These are phyloP conservation scores for Ophiocordyceps camponoti-saundersi DNA, from an alignment of 2,329 filamentous ascomycete genomes.

Conservation along the genomic window DNA sequence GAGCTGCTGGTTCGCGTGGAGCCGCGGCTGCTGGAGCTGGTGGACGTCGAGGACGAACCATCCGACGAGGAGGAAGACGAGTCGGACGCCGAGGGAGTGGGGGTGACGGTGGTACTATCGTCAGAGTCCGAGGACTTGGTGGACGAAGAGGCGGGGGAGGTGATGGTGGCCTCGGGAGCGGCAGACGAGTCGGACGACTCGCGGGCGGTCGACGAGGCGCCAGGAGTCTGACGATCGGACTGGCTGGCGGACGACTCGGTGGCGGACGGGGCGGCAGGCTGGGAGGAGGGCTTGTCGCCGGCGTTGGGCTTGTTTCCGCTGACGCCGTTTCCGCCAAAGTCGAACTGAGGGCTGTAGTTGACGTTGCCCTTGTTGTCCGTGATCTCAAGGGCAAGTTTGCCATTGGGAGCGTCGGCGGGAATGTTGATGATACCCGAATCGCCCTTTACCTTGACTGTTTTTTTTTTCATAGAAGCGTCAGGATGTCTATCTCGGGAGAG, in stretches of 20 bases:
- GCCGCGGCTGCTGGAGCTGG: not conserved
- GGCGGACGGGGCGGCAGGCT: not conserved
- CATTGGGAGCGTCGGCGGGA: constrained; percentile 1
- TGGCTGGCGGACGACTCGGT: not conserved
- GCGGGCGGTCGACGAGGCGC: not conserved
- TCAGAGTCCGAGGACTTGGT: not conserved
- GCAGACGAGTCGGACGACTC: not conserved
- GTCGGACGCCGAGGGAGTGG: not conserved
- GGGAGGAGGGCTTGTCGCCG: not conserved
- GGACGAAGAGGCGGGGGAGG: not conserved
- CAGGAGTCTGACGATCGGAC: not conserved
- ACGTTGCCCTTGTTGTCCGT: not conserved
- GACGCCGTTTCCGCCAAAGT: not conserved
- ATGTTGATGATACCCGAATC: not conserved
- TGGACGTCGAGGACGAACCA: not conserved
- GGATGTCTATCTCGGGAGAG: not conserved
- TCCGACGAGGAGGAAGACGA: no score
- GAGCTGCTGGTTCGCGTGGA: not conserved
- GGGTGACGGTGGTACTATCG: not conserved
- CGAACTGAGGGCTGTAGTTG: not conserved
- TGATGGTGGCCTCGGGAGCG: not conserved
- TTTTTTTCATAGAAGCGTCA: constrained; percentile 6
- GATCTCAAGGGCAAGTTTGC: not conserved
- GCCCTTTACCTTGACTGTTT: constrained; percentile 11
- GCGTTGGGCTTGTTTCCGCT: not conserved